phyloP scores from a whole-genome alignment of 805 yeast species.

The Lipomyces anomalus region DNA sequence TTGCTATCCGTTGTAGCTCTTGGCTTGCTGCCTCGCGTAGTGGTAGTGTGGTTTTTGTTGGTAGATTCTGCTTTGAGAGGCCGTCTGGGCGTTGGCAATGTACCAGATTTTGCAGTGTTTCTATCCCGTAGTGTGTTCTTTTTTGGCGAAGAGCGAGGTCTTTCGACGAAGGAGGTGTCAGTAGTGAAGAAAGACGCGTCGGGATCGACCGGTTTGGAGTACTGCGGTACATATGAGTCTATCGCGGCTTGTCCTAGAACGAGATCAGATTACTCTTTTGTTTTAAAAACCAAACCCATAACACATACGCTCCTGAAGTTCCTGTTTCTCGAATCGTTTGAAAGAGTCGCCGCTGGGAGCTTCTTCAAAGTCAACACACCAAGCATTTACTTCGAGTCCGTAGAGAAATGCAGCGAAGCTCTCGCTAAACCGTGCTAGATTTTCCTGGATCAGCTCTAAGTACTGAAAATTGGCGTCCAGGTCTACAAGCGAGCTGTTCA shows the following conservation, averaged over 20 bases:
- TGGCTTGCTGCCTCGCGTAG: too few relatives aligned
- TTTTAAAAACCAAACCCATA: background rate
- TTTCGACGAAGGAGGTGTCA: too few relatives aligned
- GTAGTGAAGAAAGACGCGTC: too few relatives aligned
- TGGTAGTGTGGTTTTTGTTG: too few relatives aligned
- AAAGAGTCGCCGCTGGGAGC: slow-evolving; percentile 21
- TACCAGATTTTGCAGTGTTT: too few relatives aligned
- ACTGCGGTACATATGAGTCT: background rate
- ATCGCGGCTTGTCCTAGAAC: background rate
- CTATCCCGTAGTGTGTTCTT: too few relatives aligned
- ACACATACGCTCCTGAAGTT: slow-evolving; percentile 7
- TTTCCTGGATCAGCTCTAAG: slow-evolving; percentile 55
- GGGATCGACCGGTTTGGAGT: background rate
- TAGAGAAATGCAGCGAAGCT: slow-evolving; percentile 69
- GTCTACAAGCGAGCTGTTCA: slow-evolving; percentile 37
- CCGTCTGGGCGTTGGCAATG: too few relatives aligned
- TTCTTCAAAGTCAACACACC: slow-evolving; percentile 68
- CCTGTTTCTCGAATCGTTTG: slow-evolving; percentile 8
- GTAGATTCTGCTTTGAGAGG: too few relatives aligned
- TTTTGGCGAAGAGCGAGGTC: too few relatives aligned
- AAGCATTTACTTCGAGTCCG: slow-evolving; percentile 78
- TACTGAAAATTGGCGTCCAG: slow-evolving; percentile 55
- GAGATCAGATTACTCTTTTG: background rate
- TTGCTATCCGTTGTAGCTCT: too few relatives aligned
- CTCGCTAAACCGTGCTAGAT: slow-evolving; percentile 64